Evolutionary conservation across 495 filamentous ascomycete species (phyloP).

Genomic region (Trichoderma asperelloides): DNA sequence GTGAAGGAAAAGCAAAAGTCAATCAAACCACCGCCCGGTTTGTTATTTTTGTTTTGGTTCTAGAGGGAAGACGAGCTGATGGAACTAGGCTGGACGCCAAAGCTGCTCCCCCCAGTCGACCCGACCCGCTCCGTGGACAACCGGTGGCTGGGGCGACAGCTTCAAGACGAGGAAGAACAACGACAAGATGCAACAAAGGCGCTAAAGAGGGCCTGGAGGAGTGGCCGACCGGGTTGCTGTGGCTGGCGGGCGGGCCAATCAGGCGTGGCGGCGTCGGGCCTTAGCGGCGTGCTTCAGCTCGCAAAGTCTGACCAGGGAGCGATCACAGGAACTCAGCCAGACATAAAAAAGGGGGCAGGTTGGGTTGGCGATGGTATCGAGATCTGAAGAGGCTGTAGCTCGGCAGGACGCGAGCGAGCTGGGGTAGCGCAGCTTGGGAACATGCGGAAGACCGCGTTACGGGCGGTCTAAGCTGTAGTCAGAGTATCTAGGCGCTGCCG

Average conservation of each 20-base stretch:
- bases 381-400: not conserved
- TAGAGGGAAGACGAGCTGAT: not conserved
- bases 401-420: not conserved
- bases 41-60: slow-evolving; percentile 10
- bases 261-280: not conserved
- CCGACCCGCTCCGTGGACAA: slow-evolving; percentile 7
- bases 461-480: no score
- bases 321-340: not conserved
- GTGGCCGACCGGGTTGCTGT: not conserved
- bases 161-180: not conserved
- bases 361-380: not conserved
- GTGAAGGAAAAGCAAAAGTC: not conserved
- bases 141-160: slow-evolving; percentile 4
- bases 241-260: not conserved
- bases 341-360: slow-evolving; percentile 4
- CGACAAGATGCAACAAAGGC: not conserved
- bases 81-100: slow-evolving; percentile 2
- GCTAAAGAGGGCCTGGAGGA: not conserved
- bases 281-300: slow-evolving; percentile 3
- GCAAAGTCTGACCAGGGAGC: not conserved
- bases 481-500: no score
- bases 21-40: not conserved
- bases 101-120: not conserved
- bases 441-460: no score
- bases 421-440: not conserved